Evolutionary conservation across 306 rosid species (phyloP), one percentile per base, ranked within the genome.

Genomic region (Amphicarpaea edgeworthii): DNA sequence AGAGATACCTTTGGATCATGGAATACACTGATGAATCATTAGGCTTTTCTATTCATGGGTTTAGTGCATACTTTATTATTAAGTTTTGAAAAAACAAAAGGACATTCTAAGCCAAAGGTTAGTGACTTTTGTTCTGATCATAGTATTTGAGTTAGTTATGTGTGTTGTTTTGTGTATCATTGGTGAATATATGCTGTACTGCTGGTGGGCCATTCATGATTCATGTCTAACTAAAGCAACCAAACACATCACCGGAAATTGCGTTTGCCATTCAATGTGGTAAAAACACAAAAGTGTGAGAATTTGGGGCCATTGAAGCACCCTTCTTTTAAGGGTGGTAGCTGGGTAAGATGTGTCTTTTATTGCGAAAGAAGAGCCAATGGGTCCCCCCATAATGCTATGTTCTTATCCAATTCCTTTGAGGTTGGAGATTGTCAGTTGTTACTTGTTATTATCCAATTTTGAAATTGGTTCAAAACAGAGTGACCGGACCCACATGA

Each of bases 391-490:
- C 75, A 68, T 42, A 32, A 32, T n/a, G 49, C 49, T 74, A 14
- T 59, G 71, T 41, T 76, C 81, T 69, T 76, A 70, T 76, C 80
- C 77, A 69, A 3, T 42, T 73, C 67, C 46, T 63, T 15, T 53
- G 55, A 12, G 37, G 59, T 62, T 76, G 54, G 49, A 55, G n/a
- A 45, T 8, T 34, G 55, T n/a, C n/a, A n/a, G n/a, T n/a, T n/a
- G n/a, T n/a, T n/a, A n/a, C n/a, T n/a, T n/a, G n/a, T n/a, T n/a
- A n/a, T 24, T 20, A 67, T 58, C 62, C 54, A 73, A 16, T 62
- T 66, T 73, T 46, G 47, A 74, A 68, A 12, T 67, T 51, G 64
- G 61, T 58, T 45, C 47, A 8, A 65, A 43, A n/a, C n/a, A 28
- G 32, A 80, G 50, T 14, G 19, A 69, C 12, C 7, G 34, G 51